These are phyloP conservation scores for Fusarium fujikuroi DNA, from an alignment of 2,329 filamentous ascomycete genomes.

Conservation along the genomic window DNA sequence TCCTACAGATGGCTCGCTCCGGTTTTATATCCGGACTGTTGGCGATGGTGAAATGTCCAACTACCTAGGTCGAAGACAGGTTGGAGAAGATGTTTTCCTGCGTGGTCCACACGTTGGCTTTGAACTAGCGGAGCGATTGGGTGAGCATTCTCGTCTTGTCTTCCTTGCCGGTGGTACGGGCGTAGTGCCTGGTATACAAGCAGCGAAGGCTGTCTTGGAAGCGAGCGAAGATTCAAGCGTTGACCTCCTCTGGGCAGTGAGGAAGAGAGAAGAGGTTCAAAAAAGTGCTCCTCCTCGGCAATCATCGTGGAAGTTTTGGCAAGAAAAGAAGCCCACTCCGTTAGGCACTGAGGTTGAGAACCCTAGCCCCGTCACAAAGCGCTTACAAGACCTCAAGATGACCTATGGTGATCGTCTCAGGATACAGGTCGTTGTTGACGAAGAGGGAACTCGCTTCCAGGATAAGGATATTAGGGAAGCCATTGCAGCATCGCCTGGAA, in stretches of 20 bases:
- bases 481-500: slow-evolving; percentile 30
- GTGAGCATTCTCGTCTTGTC: slow-evolving; percentile 62
- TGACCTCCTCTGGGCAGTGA: slow-evolving; percentile 84
- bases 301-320: slow-evolving; percentile 45
- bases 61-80: slow-evolving; percentile 75
- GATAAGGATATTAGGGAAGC: slow-evolving; percentile 58
- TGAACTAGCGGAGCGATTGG: slow-evolving; percentile 53
- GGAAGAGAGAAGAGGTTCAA: slow-evolving; percentile 65
- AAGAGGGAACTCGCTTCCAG: slow-evolving; percentile 76
- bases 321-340: slow-evolving; percentile 28
- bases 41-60: slow-evolving; percentile 85
- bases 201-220: slow-evolving; percentile 71
- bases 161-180: slow-evolving; percentile 95
- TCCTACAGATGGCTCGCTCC: slow-evolving; percentile 59
- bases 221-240: slow-evolving; percentile 55
- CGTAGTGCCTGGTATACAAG: slow-evolving; percentile 88
- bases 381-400: slow-evolving; percentile 71
- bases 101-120: slow-evolving; percentile 83
- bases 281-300: slow-evolving; percentile 8
- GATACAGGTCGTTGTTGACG: slow-evolving; percentile 84
- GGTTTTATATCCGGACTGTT: slow-evolving; percentile 83
- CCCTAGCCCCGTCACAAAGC: slow-evolving; percentile 64
- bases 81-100: slow-evolving; percentile 75
- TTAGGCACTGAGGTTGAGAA: slow-evolving; percentile 35
- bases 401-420: slow-evolving; percentile 65